Conservation (phyloP, 495 filamentous ascomycete species). For the Penicillium crystallinum region DNA sequence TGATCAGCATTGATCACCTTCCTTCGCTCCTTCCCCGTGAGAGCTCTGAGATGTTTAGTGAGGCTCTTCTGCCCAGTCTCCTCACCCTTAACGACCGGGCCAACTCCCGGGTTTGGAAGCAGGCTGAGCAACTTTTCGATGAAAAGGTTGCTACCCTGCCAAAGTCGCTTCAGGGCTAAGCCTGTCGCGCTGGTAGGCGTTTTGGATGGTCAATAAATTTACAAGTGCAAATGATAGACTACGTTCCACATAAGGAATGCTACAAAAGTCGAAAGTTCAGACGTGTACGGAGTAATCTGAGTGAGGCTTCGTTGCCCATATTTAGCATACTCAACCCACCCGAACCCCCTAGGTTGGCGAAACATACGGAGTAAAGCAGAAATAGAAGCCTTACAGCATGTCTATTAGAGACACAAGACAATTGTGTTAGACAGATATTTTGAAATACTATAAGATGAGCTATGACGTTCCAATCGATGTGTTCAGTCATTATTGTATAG, state of each 20-base stretch:
- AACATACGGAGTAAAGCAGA: too few species aligned
- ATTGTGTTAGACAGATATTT: not conserved
- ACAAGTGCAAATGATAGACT: constrained; percentile 17
- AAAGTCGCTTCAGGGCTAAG: constrained; percentile 19
- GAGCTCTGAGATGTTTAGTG: constrained; percentile 80
- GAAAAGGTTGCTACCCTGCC: constrained; percentile 78
- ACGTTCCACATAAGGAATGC: constrained; percentile 2
- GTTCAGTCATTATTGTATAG: too few species aligned
- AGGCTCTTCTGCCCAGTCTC: constrained; percentile 72
- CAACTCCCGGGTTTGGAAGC: constrained; percentile 70
- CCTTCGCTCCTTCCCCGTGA: constrained; percentile 83
- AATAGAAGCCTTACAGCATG: not conserved
- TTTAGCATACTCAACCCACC: not conserved
- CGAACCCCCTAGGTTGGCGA: too few species aligned
- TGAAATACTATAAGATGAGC: too few species aligned
- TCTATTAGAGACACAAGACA: too few species aligned
- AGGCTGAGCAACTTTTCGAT: constrained; percentile 77
- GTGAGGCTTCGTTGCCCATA: not conserved
- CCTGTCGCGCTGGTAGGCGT: not conserved
- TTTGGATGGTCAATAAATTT: constrained; percentile 4
- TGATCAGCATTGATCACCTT: constrained; percentile 88
- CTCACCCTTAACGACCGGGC: constrained; percentile 70
- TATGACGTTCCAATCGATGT: not conserved
- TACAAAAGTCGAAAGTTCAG: constrained; percentile 16
- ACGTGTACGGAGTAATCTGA: too few species aligned